Percentiles rank a stretch among this genome's conserved stretches.
These are phyloP conservation scores for Thinopyrum obtusiflorum DNA, from an alignment of 202 grass and related monocot genomes.

Conservation along the genomic window DNA sequence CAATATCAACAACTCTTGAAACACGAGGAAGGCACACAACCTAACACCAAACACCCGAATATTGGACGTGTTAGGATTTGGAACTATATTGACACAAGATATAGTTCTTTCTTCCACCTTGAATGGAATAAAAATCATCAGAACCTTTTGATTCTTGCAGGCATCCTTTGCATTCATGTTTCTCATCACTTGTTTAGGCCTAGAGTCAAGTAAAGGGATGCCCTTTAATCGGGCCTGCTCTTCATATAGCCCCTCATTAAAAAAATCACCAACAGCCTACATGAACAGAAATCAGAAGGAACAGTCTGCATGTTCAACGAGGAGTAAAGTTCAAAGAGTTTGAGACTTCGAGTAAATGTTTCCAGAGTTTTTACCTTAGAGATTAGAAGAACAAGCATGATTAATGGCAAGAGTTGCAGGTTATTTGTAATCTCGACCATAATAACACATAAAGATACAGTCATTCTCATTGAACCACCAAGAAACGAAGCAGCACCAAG, in stretches of 20 bases:
- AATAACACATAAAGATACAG: slow-evolving; percentile 97
- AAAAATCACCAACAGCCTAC: slow-evolving; percentile 97
- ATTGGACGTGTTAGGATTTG: slow-evolving; percentile 34
- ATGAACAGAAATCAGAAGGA: slow-evolving; percentile 39
- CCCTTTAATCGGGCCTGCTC: slow-evolving; percentile 80
- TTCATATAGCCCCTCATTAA: slow-evolving; percentile 95
- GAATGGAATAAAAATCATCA: slow-evolving; percentile 17
- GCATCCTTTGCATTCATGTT: slow-evolving; percentile 80
- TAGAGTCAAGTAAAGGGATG: slow-evolving; percentile 93
- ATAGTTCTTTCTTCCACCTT: not conserved
- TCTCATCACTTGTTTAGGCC: slow-evolving; percentile 90
- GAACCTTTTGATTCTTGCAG: slow-evolving; percentile 92
- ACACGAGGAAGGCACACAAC: slow-evolving; percentile 74
- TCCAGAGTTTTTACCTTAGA: slow-evolving; percentile 70
- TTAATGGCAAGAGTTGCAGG: slow-evolving; percentile 90
- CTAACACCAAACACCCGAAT: slow-evolving; percentile 46
- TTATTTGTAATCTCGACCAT: slow-evolving; percentile 99
- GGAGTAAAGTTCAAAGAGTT: slow-evolving; percentile 9
- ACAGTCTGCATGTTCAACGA: slow-evolving; percentile 25
- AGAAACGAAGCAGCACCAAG: slow-evolving; percentile 99
- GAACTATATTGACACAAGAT: slow-evolving; percentile 28
- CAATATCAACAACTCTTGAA: slow-evolving; percentile 69
- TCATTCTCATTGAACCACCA: slow-evolving; percentile 99
- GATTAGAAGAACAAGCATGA: slow-evolving; percentile 98
- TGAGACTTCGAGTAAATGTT: not conserved